Percentiles rank a stretch among this genome's conserved stretches.
phyloP scores from a whole-genome alignment of 495 filamentous ascomycete genomes.

The Alectoria sarmentosa region DNA sequence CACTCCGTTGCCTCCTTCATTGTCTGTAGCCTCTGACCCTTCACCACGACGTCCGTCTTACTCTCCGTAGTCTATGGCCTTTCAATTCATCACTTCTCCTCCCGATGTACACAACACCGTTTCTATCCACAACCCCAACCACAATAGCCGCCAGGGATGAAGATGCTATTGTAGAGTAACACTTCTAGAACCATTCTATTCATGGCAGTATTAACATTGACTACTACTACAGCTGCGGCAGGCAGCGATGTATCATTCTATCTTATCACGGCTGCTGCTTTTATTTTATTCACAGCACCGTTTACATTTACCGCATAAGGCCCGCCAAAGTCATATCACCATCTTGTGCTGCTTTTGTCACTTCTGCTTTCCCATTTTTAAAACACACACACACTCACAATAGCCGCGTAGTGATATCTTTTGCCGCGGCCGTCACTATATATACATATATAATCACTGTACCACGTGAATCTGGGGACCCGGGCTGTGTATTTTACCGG shows the following conservation, averaged over 20 bases:
- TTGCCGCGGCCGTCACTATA: neutral
- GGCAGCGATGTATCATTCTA: no score
- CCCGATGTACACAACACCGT: neutral
- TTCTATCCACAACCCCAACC: neutral
- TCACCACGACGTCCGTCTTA: neutral
- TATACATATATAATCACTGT: neutral
- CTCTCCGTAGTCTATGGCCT: neutral
- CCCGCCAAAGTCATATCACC: no score
- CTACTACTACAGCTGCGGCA: no score
- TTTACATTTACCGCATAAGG: no score
- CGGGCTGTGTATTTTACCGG: neutral
- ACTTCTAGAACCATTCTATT: no score
- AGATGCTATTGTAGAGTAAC: no score
- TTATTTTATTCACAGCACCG: no score
- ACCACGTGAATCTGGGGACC: neutral
- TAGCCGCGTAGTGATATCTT: neutral
- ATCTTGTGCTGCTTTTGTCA: neutral
- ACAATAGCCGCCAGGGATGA: no score
- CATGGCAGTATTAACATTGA: no score
- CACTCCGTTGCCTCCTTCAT: neutral
- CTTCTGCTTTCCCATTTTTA: neutral
- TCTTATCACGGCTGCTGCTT: no score
- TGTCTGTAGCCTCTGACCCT: neutral
- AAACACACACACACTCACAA: no score
- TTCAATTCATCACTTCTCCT: neutral